Evolutionary conservation across 306 rosid genomes (phyloP), one percentile per base, ranked within the genome.

Genomic region (Citrullus amarus): DNA sequence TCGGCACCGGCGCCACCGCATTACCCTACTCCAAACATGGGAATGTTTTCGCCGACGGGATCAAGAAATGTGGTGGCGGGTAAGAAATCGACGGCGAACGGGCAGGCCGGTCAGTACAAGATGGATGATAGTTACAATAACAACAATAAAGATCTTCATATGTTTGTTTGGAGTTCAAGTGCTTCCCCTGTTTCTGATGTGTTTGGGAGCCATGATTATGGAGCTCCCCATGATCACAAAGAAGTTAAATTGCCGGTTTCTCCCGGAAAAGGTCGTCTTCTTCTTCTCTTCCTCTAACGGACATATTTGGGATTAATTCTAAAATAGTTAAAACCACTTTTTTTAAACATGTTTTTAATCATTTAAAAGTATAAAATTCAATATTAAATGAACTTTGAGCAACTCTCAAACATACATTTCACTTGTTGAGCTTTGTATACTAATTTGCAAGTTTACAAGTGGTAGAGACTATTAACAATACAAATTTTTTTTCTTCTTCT

Each of bases 131-230:
- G 89, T 9, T 41, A 41, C 13, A 39, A 39, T 39, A 67, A 41
- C 20, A 68, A 66, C 61, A 83, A 69, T 14, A 90, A 78, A 53
- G 97, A 93, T 60, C 93, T 93, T 59, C 97, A 93, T 22, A 93
- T 89, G 98, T 91, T 91, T 68, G 97, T 93, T 36, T 93, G 98
- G 98, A 91, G 97, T 63, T 91, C 98, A 1, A 91, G 95, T 70
- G 84, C 86, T 81, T 93, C 98, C 0, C 95, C 96, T 0, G 97
- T 90, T 25, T 91, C 98, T 0, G 97, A 93, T 68, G 97, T 93
- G 11, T 93, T 88, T 36, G 97, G 91, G 6, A 85, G 89, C 61
- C 90, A 87, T 80, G 96, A 93, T 61, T 86, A 83, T 43, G 90
- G 88, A 0, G 82, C 70, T 18, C 57, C 74, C 59, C 92, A 91